Evolutionary conservation across 345 rosid genomes (phyloP).

Genomic region (Murraya koenigii): DNA sequence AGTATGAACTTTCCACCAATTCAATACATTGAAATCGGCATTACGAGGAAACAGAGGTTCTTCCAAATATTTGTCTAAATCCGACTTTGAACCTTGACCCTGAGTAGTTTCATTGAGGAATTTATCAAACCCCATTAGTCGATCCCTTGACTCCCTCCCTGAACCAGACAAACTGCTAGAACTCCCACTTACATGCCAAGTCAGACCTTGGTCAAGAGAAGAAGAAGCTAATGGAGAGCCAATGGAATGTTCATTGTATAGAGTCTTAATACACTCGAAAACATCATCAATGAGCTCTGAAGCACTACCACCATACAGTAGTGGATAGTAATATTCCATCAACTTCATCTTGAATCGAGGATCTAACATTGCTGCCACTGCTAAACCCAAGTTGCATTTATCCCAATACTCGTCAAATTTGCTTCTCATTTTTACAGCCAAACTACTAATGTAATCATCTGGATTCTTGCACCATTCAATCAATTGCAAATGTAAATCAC

Average conservation of each 20-base stretch:
- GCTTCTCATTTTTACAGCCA: constrained; percentile 59
- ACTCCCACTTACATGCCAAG: constrained; percentile 41
- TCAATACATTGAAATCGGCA: constrained; percentile 56
- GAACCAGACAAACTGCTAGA: constrained; percentile 16
- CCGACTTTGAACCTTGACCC: constrained; percentile 50
- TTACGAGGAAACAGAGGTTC: constrained; percentile 81
- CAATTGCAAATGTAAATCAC: constrained; percentile 61
- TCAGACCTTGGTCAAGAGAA: constrained; percentile 48
- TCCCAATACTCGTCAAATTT: constrained; percentile 74
- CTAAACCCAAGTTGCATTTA: constrained; percentile 61
- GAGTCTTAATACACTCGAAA: constrained; percentile 48
- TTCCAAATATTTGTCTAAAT: constrained; percentile 76
- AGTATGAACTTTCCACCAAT: constrained; percentile 89
- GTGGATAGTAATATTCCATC: constrained; percentile 71
- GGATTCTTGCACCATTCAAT: constrained; percentile 72
- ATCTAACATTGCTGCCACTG: constrained; percentile 75
- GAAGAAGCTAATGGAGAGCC: constrained; percentile 61
- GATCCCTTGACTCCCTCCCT: constrained; percentile 42
- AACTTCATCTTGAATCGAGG: constrained; percentile 84
- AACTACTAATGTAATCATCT: constrained; percentile 48
- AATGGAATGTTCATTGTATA: constrained; percentile 67
- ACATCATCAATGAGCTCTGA: constrained; percentile 56
- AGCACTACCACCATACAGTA: constrained; percentile 51
- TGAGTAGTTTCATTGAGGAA: constrained; percentile 57
- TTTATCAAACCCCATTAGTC: constrained; percentile 64